Conservation (phyloP, 208 protist genomes). For the Entamoeba dispar region DNA sequence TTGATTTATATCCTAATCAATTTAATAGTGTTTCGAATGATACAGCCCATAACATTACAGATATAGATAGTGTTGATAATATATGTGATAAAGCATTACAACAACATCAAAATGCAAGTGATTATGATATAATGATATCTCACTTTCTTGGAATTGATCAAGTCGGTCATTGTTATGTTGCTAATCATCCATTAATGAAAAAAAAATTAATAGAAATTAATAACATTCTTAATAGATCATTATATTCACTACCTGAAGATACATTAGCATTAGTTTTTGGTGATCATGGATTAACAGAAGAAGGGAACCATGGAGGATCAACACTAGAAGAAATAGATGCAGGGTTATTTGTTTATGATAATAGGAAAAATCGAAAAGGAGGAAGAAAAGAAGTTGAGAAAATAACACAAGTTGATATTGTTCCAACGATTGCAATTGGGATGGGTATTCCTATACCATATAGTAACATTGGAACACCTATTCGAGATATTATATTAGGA, state of each 20-base stretch:
- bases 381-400: too few species aligned
- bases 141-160: conserved; percentile 84
- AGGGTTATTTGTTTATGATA: conserved; percentile 44
- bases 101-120: conserved; percentile 24
- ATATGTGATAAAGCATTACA: conserved; percentile 49
- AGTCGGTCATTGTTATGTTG: conserved; percentile 60
- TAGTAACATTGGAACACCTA: conserved; percentile 61
- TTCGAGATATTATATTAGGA: conserved; percentile 22
- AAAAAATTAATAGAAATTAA: conserved; percentile 62
- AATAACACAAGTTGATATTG: conserved; percentile 70
- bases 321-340: conserved; percentile 54
- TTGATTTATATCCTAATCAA: conserved; percentile 55
- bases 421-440: conserved; percentile 58
- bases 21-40: conserved; percentile 36
- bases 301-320: conserved; percentile 71
- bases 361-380: too few species aligned
- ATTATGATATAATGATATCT: conserved; percentile 51
- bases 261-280: conserved; percentile 70
- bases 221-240: conserved; percentile 34
- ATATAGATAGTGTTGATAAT: conserved; percentile 74
- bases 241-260: conserved; percentile 19
- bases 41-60: conserved; percentile 69
- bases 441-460: conserved; percentile 73
- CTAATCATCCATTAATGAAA: conserved; percentile 58
- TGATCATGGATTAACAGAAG: conserved; percentile 77